These are phyloP conservation scores for Tranzscheliella williamsii DNA, from an alignment of 1,284 basidiomycete genomes.

Conservation along the genomic window DNA sequence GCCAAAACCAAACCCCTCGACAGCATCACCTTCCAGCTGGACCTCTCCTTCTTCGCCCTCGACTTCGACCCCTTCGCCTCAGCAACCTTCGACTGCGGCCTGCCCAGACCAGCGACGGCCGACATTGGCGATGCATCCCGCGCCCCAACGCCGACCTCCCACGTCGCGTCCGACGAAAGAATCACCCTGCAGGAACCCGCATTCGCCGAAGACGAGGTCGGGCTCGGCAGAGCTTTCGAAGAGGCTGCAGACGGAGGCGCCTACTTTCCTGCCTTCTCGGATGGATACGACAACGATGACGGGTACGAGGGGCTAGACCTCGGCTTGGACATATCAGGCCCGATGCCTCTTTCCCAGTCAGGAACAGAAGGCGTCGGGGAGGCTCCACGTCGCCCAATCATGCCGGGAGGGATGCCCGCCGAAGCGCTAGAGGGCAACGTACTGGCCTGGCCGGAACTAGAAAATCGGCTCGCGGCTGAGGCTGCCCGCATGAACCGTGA, in stretches of 20 bases:
- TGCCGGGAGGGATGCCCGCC: too few relatives aligned
- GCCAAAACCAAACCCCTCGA: constrained; percentile 7
- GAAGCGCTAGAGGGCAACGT: constrained; percentile 2
- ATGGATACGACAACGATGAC: constrained; percentile 16
- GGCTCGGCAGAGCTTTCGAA: constrained; percentile 12
- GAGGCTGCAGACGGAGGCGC: too few relatives aligned
- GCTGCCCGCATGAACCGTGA: constrained; percentile 6
- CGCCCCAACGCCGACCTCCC: constrained; percentile 13
- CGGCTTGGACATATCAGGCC: constrained; percentile 28
- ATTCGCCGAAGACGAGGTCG: constrained; percentile 32
- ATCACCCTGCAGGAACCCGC: constrained; percentile 19
- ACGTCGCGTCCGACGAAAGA: constrained; percentile 16
- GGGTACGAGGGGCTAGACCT: constrained; percentile 20
- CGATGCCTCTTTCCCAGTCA: too few relatives aligned
- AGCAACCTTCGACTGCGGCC: not conserved
- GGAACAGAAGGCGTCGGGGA: too few relatives aligned
- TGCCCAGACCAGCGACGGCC: not conserved
- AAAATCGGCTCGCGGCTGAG: constrained; percentile 21
- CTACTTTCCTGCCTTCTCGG: not conserved
- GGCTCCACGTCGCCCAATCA: too few relatives aligned
- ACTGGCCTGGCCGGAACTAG: constrained; percentile 29
- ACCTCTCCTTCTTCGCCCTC: constrained; percentile 27
- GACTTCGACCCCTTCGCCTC: constrained; percentile 17
- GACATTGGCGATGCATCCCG: constrained; percentile 7
- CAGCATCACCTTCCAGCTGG: constrained; percentile 26